Evolutionary conservation across 352 stramenopile genomes (phyloP), one percentile per base, ranked within the genome.

Genomic region (Blastocystis sp.): DNA sequence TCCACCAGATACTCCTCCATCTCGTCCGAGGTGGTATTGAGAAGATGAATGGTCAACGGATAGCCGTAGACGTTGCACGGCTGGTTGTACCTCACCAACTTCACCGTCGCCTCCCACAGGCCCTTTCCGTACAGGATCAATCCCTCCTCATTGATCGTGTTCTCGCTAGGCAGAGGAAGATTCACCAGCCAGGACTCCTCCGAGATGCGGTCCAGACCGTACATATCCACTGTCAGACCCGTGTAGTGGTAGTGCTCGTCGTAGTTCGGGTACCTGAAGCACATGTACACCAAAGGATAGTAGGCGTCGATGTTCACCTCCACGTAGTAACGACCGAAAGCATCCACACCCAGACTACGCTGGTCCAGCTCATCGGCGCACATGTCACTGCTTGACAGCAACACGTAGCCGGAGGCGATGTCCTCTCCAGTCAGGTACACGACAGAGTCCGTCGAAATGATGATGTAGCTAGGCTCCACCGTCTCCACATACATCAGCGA

Each of bases 131-230:
- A 66, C 24, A 85, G 47, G 24, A 85, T 24, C 45, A 85, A 55
- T 0, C 73, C 73, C 56, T 85, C 73, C 34, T 26, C 47, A 39
- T 85, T 85, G 18, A 85, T 43, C 34, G 73, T 69, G 6, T 68
- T 53, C 13, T 50, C 5, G 55, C 20, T 66, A 9, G 73, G 73
- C 50, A 85, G 56, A 16, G 16, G 11, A 26, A 85, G 47, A 24
- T 85, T 85, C 73, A 85, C 73, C 24, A 85, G 26, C 73, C 73
- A 85, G 53, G 59, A 66, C 43, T 18, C 50, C 73, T 53, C 73
- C 26, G 47, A 68, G 30, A 68, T 53, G 11, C n/a, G 8, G n/a
- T 85, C 73, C 73, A 85, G 53, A 20, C 73, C 73, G 24, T 68
- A 85, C 73, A 85, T 62, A 0, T 85, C 73, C 24, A 85, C 20